Conservation (phyloP, 306 rosid genomes). For the Psophocarpus tetragonolobus region DNA sequence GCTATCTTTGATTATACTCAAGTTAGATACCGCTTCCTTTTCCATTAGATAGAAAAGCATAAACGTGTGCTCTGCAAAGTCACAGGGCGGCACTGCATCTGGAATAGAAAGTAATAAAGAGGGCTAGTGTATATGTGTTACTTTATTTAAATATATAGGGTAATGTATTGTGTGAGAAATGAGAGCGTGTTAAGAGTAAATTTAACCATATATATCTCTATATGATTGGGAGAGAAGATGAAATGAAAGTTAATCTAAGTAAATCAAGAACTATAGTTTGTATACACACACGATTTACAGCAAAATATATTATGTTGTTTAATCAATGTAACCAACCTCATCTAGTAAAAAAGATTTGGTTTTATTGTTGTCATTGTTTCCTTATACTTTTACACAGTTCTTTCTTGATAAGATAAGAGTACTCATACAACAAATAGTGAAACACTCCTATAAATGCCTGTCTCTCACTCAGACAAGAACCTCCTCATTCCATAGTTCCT, state of each 20-base stretch:
- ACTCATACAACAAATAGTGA: background rate
- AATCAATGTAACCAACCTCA: background rate
- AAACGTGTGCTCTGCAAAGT: slow-evolving; percentile 34
- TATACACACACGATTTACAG: background rate
- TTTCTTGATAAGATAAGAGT: slow-evolving; percentile 4
- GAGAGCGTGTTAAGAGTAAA: background rate
- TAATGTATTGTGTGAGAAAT: background rate
- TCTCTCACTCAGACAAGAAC: slow-evolving; percentile 18
- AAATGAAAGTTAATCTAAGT: background rate
- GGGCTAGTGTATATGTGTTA: slow-evolving; percentile 31
- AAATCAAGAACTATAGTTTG: background rate
- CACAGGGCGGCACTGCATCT: slow-evolving; percentile 18
- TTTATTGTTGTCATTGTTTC: background rate
- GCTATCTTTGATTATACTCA: slow-evolving; percentile 43
- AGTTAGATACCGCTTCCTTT: slow-evolving; percentile 37
- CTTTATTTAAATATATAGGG: background rate
- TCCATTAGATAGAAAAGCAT: slow-evolving; percentile 28
- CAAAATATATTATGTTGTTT: background rate
- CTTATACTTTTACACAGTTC: slow-evolving; percentile 35
- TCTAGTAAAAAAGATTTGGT: background rate
- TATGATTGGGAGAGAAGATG: background rate
- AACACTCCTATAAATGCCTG: slow-evolving; percentile 33
- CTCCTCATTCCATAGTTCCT: slow-evolving; percentile 19
- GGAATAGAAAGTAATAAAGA: slow-evolving; percentile 34
- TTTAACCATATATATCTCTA: background rate